Conservation (phyloP, 352 stramenopile genomes). For the Phytophthora sp. region DNA sequence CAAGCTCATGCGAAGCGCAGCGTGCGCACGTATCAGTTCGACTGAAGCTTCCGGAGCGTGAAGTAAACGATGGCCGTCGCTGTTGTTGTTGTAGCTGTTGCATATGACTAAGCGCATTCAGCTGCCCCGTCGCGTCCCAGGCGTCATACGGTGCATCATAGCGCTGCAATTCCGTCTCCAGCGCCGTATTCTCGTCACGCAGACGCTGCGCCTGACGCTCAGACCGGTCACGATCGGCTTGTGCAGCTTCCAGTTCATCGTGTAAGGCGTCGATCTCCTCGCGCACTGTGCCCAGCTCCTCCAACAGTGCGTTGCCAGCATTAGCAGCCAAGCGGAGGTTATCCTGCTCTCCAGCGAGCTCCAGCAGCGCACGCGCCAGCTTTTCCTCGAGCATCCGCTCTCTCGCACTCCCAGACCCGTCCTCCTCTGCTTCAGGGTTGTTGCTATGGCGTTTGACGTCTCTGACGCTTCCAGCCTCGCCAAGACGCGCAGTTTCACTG, state of each 20-base stretch:
- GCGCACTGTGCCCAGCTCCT: conserved; percentile 41
- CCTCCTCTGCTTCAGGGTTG: conserved; percentile 24
- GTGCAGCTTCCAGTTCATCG: conserved; percentile 34
- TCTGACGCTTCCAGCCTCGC: not conserved
- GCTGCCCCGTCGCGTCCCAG: conserved; percentile 4
- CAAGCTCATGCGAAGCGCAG: conserved; percentile 25
- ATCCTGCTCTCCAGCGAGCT: conserved; percentile 50
- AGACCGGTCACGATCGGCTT: conserved; percentile 25
- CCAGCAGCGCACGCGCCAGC: conserved; percentile 46
- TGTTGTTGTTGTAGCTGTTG: conserved; percentile 15
- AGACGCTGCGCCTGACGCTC: conserved; percentile 34
- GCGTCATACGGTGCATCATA: conserved; percentile 14
- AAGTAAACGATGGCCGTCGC: conserved; percentile 18
- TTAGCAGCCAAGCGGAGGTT: conserved; percentile 56
- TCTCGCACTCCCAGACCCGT: conserved; percentile 6
- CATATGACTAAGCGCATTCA: conserved; percentile 13
- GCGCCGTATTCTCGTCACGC: conserved; percentile 29
- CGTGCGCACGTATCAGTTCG: conserved; percentile 28
- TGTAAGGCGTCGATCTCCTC: conserved; percentile 39
- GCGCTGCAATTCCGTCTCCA: conserved; percentile 43
- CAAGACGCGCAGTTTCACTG: not conserved
- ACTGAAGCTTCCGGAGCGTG: conserved; percentile 18
- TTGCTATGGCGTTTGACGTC: conserved; percentile 25
- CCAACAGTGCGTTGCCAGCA: conserved; percentile 55
- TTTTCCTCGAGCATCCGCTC: conserved; percentile 45